Percentiles rank a stretch among this genome's conserved stretches.
Conservation (phyloP, 257 asterid species). For the Fraxinus anomala region DNA sequence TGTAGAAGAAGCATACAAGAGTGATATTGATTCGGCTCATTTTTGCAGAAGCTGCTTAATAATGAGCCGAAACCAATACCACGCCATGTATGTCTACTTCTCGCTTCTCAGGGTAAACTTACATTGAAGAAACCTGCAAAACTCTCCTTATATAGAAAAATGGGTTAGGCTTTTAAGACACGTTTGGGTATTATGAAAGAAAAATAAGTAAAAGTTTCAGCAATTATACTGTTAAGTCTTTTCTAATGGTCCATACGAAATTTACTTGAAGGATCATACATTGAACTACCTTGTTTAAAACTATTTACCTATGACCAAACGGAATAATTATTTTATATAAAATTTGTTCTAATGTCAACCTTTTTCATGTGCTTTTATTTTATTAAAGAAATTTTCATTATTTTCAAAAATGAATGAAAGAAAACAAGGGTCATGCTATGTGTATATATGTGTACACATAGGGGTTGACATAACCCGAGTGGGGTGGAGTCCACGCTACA, state of each 20-base stretch:
- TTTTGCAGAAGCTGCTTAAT: too few species aligned
- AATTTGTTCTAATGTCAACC: too few species aligned
- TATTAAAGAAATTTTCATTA: too few species aligned
- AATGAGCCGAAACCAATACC: slow-evolving; percentile 31
- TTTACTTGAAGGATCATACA: too few species aligned
- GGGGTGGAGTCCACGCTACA: too few species aligned
- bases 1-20: slow-evolving; percentile 30
- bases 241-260: background rate
- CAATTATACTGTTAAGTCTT: slow-evolving; percentile 8
- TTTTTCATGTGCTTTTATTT: too few species aligned
- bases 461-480: too few species aligned
- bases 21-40: slow-evolving; percentile 42
- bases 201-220: background rate
- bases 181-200: background rate
- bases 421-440: too few species aligned
- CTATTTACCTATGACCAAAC: background rate
- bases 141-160: background rate
- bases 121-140: background rate
- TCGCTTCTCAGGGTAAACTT: slow-evolving; percentile 14
- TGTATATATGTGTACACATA: too few species aligned
- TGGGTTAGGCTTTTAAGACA: background rate
- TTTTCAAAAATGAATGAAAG: too few species aligned
- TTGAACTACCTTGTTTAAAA: background rate
- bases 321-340: too few species aligned
- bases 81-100: slow-evolving; percentile 32